Evolutionary conservation across 495 filamentous ascomycete species (phyloP).

Genomic region (Chaetomidium leptoderma): DNA sequence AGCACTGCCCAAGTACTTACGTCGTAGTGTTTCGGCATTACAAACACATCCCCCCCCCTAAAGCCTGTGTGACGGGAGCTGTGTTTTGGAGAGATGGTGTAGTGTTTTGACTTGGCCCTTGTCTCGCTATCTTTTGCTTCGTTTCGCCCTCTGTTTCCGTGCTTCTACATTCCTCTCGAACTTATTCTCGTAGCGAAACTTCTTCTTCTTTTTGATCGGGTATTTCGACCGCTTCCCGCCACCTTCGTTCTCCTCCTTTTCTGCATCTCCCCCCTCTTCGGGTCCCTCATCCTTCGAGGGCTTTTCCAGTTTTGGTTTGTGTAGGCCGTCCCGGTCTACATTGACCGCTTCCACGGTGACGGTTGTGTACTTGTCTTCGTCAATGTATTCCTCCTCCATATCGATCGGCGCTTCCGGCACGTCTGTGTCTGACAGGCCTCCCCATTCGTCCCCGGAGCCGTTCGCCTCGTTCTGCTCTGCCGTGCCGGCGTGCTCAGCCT

Average conservation of each 20-base stretch:
- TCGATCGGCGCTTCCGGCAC: constrained; percentile 48
- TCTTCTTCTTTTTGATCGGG: constrained; percentile 71
- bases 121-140: constrained; percentile 29
- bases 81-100: neutral
- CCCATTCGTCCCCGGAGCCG: constrained; percentile 55
- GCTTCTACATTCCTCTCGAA: constrained; percentile 61
- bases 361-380: constrained; percentile 91
- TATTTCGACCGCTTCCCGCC: constrained; percentile 48
- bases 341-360: constrained; percentile 92
- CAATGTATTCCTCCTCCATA: constrained; percentile 89
- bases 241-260: constrained; percentile 30
- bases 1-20: constrained; percentile 11
- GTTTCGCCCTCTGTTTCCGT: constrained; percentile 64
- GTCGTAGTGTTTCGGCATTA: constrained; percentile 4
- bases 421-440: constrained; percentile 52
- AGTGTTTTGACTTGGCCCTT: neutral
- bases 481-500: constrained; percentile 48
- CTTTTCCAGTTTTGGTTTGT: constrained; percentile 45
- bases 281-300: constrained; percentile 43
- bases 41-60: constrained; percentile 11
- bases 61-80: neutral
- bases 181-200: constrained; percentile 90
- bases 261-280: constrained; percentile 34
- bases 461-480: constrained; percentile 32
- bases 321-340: constrained; percentile 65